phyloP scores from a whole-genome alignment of 306 rosid species.

The Vachellia collinsii region DNA sequence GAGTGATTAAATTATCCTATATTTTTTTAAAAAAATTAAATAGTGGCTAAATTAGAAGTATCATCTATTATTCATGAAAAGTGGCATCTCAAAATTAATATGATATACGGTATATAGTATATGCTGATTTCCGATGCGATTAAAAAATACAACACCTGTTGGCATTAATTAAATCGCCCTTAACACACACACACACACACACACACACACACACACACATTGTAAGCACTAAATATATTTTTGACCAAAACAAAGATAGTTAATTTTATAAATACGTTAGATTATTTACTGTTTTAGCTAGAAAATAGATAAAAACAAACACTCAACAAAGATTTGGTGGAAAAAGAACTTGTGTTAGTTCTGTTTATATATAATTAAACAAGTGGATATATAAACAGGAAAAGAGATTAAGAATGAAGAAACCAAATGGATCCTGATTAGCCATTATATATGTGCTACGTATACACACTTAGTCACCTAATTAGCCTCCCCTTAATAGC shows the following conservation, averaged over 20 bases:
- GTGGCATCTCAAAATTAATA: no score
- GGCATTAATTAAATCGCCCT: not conserved
- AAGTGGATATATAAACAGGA: not conserved
- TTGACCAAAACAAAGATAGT: not conserved
- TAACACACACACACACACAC: not conserved
- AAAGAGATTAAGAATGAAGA: not conserved
- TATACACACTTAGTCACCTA: not conserved
- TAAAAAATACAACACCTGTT: not conserved
- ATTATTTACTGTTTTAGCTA: not conserved
- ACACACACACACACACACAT: not conserved
- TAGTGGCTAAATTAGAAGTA: no score
- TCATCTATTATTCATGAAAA: no score
- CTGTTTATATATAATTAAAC: not conserved
- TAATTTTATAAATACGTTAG: not conserved
- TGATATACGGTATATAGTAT: not conserved
- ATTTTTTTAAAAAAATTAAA: no score
- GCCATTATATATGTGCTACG: not conserved
- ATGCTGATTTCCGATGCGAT: not conserved
- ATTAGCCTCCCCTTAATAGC: not conserved
- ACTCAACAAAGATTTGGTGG: not conserved
- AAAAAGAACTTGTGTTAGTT: not conserved
- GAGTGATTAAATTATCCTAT: not conserved
- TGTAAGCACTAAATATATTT: not conserved
- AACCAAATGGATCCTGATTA: constrained; percentile 5
- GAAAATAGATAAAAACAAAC: not conserved